Evolutionary conservation across 2,329 filamentous ascomycete genomes (phyloP).

Genomic region (Alternaria ventricosa): DNA sequence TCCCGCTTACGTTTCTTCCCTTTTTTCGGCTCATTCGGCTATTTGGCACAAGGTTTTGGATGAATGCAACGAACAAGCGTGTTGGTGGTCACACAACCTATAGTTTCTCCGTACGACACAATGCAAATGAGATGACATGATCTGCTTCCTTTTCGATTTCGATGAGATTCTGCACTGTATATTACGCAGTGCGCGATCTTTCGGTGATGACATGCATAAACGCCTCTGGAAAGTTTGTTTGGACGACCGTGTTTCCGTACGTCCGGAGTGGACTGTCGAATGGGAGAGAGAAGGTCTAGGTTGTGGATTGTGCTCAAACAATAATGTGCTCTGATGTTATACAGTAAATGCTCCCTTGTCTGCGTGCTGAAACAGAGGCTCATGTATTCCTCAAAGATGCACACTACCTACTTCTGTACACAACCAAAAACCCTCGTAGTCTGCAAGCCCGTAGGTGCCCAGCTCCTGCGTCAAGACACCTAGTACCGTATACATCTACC

Average conservation of each 20-base stretch:
- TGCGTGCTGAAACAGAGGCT: background rate
- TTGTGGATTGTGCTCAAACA: background rate
- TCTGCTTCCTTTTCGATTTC: background rate
- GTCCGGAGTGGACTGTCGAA: background rate
- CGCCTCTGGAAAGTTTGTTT: background rate
- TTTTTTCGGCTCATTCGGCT: slow-evolving; percentile 1
- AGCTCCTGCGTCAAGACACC: background rate
- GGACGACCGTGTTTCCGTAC: background rate
- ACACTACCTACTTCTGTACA: background rate
- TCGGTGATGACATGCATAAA: background rate
- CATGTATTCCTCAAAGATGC: background rate
- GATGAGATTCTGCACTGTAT: slow-evolving; percentile 5
- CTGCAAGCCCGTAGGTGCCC: background rate
- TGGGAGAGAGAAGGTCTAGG: background rate
- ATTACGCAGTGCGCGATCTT: background rate
- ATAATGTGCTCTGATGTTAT: background rate
- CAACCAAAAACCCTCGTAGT: background rate
- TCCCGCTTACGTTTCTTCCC: background rate
- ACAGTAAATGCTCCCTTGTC: background rate
- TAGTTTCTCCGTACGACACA: background rate
- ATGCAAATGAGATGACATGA: background rate
- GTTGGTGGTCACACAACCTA: slow-evolving; percentile 9
- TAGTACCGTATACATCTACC: background rate
- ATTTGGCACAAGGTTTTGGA: slow-evolving; percentile 2
- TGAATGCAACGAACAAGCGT: slow-evolving; percentile 4